Base-by-base conservation (phyloP, 495 filamentous ascomycete genomes). In the Penicillium bovifimosum region DNA sequence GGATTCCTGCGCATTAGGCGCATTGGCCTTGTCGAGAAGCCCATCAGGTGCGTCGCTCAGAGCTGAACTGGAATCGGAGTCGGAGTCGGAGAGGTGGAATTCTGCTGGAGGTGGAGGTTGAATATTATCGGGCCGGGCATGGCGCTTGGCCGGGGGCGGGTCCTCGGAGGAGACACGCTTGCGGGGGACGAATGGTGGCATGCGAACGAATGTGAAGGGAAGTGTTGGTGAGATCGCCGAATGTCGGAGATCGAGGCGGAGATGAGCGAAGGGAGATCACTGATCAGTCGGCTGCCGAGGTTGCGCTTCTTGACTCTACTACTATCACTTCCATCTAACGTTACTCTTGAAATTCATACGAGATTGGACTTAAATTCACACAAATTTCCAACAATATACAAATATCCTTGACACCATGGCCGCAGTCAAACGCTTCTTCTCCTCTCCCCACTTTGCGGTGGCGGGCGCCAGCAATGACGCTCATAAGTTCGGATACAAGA, bases 401-500 rank as follows among this genome's bases (percentile, higher is more conserved):
- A 24, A 24, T 24, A 24, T 24, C 20, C 20, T 24, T 24, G 20
- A 4, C 32, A 26, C 3, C 11, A 76, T 75, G 76, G 74, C 74
- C 43, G 66, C 80, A 59, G 84, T 91, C 39, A 81, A 81, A 50
- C 75, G 77, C 8, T 96, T 98, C 79, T 95, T 98, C 77, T 77
- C 79, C 24, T 86, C 87, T 14, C 80, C 86, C 31, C 76, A 79
- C 56, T 98, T 90, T 65, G 92, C 91, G 45, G 92, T 98, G 36
- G 90, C 92, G 32, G 92, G 92, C 53, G 93, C 93, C 5, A 89
- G 85, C 71, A 86, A 84, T 39, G 88, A 93, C 67, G 70, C 87
- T 42, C 69, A 74, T 53, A 96, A 96, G 66, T 96, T 86, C 64
- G 93, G 93, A n/a, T 88, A 95, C 73, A 91, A 91, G 74, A 81